phyloP scores from a whole-genome alignment of 805 yeast genomes.

The Kodamaea lidongshanica region DNA sequence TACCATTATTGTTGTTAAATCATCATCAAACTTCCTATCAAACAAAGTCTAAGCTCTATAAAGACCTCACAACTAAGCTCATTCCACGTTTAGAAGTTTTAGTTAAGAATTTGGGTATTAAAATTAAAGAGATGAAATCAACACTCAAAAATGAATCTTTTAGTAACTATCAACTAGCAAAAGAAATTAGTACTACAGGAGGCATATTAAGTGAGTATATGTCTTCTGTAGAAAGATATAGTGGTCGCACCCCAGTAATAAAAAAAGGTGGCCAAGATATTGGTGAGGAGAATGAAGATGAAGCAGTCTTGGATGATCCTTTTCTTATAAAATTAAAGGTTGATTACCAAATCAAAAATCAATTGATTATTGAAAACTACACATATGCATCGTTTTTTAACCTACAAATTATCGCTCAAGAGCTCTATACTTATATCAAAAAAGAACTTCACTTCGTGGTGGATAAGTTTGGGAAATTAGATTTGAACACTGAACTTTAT shows the following conservation, averaged over 20 bases:
- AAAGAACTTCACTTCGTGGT: slow-evolving; percentile 30
- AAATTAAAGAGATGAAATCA: slow-evolving; percentile 37
- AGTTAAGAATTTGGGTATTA: slow-evolving; percentile 28
- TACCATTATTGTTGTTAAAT: slow-evolving; percentile 28
- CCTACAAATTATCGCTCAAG: slow-evolving; percentile 36
- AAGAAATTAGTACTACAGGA: slow-evolving; percentile 55
- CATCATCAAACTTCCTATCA: slow-evolving; percentile 28
- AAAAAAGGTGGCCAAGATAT: slow-evolving; percentile 16
- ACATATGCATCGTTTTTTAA: slow-evolving; percentile 37
- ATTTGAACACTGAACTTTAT: slow-evolving; percentile 19
- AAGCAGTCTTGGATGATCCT: slow-evolving; percentile 32
- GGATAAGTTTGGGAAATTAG: slow-evolving; percentile 29
- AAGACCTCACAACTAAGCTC: slow-evolving; percentile 27
- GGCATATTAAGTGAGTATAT: slow-evolving; percentile 36
- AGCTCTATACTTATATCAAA: slow-evolving; percentile 30
- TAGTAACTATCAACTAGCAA: slow-evolving; percentile 29
- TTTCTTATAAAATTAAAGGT: slow-evolving; percentile 34
- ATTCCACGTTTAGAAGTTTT: slow-evolving; percentile 34
- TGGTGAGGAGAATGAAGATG: slow-evolving; percentile 20
- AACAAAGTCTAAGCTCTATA: slow-evolving; percentile 23
- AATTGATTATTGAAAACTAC: slow-evolving; percentile 36
- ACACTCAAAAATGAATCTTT: slow-evolving; percentile 37
- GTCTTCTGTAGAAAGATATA: slow-evolving; percentile 29
- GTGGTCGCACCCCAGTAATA: slow-evolving; percentile 30
- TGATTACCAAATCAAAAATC: slow-evolving; percentile 37